These are phyloP conservation scores for Emericellopsis cladophorae DNA, from an alignment of 2,329 filamentous ascomycete genomes.

Conservation along the genomic window DNA sequence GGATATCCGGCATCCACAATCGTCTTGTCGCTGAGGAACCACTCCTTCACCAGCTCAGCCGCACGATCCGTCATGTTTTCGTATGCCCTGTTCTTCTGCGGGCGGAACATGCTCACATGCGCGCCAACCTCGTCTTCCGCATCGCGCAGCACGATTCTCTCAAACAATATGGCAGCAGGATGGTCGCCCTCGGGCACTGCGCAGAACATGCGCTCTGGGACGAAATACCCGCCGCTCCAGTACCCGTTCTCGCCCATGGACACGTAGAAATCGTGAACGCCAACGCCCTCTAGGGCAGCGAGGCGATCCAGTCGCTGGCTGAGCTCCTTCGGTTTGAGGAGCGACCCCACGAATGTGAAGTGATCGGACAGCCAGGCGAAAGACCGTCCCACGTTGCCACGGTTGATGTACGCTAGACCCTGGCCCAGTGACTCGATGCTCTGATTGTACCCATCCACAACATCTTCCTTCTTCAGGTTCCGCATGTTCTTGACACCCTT, in stretches of 20 bases:
- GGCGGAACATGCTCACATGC: constrained; percentile 55
- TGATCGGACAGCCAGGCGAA: constrained; percentile 72
- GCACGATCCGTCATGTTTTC: constrained; percentile 48
- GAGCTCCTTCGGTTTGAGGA: constrained; percentile 63
- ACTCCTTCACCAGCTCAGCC: constrained; percentile 41
- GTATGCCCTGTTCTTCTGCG: constrained; percentile 49
- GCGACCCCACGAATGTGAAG: constrained; percentile 72
- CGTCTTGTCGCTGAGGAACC: constrained; percentile 35
- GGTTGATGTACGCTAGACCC: constrained; percentile 43
- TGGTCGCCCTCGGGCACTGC: constrained; percentile 47
- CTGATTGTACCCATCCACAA: constrained; percentile 34
- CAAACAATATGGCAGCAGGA: constrained; percentile 22
- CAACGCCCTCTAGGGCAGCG: constrained; percentile 47
- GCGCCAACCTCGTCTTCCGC: constrained; percentile 60
- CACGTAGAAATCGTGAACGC: constrained; percentile 65
- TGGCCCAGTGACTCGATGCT: constrained; percentile 36
- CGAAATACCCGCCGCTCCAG: constrained; percentile 46
- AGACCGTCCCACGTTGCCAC: constrained; percentile 50
- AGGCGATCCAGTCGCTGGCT: constrained; percentile 53
- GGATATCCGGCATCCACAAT: constrained; percentile 27
- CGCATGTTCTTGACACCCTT: constrained; percentile 31
- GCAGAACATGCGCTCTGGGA: constrained; percentile 67
- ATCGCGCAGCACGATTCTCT: constrained; percentile 48
- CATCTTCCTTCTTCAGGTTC: constrained; percentile 31
- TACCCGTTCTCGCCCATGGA: constrained; percentile 60